Evolutionary conservation across 2,329 filamentous ascomycete species (phyloP), one percentile per base, ranked within the genome.

Genomic region (Sporothrix luriei): DNA sequence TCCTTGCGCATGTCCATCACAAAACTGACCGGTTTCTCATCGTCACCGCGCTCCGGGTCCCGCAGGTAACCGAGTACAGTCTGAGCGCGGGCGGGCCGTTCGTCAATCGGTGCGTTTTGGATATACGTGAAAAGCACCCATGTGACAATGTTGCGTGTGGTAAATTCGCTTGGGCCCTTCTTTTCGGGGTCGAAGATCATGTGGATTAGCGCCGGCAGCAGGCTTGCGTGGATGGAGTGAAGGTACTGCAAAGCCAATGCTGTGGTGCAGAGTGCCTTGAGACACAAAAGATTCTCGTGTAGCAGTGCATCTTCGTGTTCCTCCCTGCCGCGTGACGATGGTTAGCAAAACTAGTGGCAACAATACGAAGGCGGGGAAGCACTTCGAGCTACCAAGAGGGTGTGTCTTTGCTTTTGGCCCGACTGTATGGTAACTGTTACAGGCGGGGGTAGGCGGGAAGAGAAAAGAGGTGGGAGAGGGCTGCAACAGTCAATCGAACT

Each of bases 151-250:
- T 90, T 91, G 69, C 95, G 90, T 14, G 95, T 98, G 4, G 91
- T 95, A 78, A 97, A 99, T 79, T 99, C 95, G 81, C 92, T 96
- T 0, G 95, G 95, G 0, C 95, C 95, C 78, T 98, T 98, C 82
- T 94, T 96, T 78, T 98, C 94, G n/a, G 96, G 92, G 76, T 97
- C 94, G 76, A 98, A 98, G 52, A 98, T 84, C 90, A 98, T 93
- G 70, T 87, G 87, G 61, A 98, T 81, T 61, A 99, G 82, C 33
- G 92, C 91, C 1, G 94, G 93, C 76, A 98, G 97, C 10, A 99
- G 84, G 0, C 90, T 90, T 6, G 84, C 83, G 74, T 96, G 92
- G 70, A 97, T 92, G 11, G 88, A 87, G 73, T 91, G 87, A 9
- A 99, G 86, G 76, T 94, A 91, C 73, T 91, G 87, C 75, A 97